Percentiles rank a stretch among this genome's conserved stretches.
These are phyloP conservation scores for Asterella californica DNA, from an alignment of 225 moss, liverwort and hornwort species.

Conservation along the genomic window DNA sequence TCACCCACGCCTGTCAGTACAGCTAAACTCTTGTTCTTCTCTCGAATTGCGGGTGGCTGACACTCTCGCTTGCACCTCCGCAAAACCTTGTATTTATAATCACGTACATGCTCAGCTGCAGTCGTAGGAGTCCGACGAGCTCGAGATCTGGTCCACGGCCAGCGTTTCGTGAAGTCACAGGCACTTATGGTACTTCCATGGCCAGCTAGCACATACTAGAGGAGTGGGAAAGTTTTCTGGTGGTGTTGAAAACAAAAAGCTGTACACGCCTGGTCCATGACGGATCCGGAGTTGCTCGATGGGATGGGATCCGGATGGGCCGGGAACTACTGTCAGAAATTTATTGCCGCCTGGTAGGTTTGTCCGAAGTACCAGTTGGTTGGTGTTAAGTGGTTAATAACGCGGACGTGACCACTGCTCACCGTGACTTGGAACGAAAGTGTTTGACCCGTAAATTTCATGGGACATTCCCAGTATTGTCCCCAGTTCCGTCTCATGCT, in stretches of 20 bases:
- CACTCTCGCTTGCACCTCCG: constrained; percentile 4
- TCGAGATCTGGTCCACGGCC: neutral
- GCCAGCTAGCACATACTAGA: neutral
- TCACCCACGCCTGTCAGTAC: neutral
- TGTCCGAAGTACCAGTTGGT: constrained; percentile 31
- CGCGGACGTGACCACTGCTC: constrained; percentile 22
- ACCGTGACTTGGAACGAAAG: constrained; percentile 34
- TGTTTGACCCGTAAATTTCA: constrained; percentile 18
- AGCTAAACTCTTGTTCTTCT: neutral
- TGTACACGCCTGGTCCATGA: no score
- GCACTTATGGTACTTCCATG: neutral
- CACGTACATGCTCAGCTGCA: neutral
- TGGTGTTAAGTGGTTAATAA: constrained; percentile 30
- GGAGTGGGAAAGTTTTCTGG: no score
- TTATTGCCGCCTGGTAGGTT: constrained; percentile 19
- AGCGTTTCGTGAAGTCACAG: neutral
- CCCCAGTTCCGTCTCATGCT: constrained; percentile 35
- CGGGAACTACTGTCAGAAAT: constrained; percentile 8
- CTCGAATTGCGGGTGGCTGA: constrained; percentile 13
- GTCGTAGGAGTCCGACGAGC: neutral
- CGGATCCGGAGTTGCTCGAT: no score
- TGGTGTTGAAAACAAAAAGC: no score
- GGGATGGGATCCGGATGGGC: no score
- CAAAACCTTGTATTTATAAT: neutral
- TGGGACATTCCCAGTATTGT: constrained; percentile 22